Percentiles rank a stretch among this genome's conserved stretches.
Conservation (phyloP, 768 basidiomycete genomes). For the Kwoniella heveanensis region DNA sequence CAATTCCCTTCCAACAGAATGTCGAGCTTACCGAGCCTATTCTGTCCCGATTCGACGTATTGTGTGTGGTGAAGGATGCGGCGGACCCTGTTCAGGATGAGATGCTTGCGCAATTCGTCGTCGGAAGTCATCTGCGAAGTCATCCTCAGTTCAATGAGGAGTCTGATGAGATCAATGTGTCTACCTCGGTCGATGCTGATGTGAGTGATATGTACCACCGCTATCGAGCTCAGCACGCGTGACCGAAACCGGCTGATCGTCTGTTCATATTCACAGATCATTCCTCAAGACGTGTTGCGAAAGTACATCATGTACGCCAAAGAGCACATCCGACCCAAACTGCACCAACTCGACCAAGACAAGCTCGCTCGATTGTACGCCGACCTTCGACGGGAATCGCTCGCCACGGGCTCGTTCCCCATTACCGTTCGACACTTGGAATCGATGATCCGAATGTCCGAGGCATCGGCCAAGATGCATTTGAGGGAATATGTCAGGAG, state of each 20-base stretch:
- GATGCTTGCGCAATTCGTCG: constrained; percentile 93
- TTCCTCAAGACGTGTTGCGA: constrained; percentile 90
- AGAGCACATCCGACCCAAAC: constrained; percentile 86
- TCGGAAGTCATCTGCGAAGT: constrained; percentile 89
- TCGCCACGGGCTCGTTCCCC: constrained; percentile 97
- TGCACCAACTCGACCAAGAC: constrained; percentile 93
- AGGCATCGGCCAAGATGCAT: constrained; percentile 98
- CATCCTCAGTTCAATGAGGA: constrained; percentile 82
- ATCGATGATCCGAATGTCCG: constrained; percentile 99
- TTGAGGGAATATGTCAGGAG: constrained; percentile 90
- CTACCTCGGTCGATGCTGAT: constrained; percentile 81
- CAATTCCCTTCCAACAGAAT: constrained; percentile 96
- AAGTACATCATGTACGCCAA: constrained; percentile 99
- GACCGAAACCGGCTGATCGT: no score
- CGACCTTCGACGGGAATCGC: constrained; percentile 91
- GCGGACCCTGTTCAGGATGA: constrained; percentile 98
- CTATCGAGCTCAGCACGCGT: no score
- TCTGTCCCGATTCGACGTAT: constrained; percentile 93
- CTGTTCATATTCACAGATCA: constrained; percentile 64
- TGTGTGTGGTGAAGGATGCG: constrained; percentile 96
- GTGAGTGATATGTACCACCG: constrained; percentile 61
- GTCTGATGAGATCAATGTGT: constrained; percentile 91
- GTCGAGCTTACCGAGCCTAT: constrained; percentile 98
- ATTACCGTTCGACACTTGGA: constrained; percentile 97
- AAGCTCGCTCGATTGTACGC: constrained; percentile 92